These are phyloP conservation scores for Vitis rotundifolia DNA, from an alignment of 164 flowering plant species.

Conservation along the genomic window DNA sequence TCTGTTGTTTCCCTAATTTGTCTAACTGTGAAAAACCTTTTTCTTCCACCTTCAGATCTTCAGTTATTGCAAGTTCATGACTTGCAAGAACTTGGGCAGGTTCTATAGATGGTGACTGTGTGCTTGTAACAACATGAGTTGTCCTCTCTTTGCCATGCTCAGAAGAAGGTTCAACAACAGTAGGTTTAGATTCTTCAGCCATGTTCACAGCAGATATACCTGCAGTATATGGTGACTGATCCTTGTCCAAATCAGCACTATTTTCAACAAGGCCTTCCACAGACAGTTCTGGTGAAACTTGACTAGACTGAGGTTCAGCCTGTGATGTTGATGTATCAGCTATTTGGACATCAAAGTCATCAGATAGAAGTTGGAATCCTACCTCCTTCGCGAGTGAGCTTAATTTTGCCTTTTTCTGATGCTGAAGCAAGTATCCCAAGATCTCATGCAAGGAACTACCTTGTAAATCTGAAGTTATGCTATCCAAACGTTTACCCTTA, in stretches of 20 bases:
- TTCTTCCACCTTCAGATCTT: slow-evolving; percentile 23
- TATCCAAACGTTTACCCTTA: slow-evolving; percentile 55
- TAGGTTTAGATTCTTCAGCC: slow-evolving; percentile 16
- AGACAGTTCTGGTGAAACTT: slow-evolving; percentile 20
- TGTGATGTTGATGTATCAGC: slow-evolving; percentile 31
- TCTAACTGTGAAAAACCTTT: slow-evolving; percentile 11
- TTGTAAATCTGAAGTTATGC: slow-evolving; percentile 39
- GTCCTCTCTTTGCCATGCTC: slow-evolving; percentile 18
- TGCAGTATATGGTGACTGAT: slow-evolving; percentile 19
- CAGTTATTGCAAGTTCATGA: slow-evolving; percentile 15
- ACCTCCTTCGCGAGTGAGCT: slow-evolving; percentile 72
- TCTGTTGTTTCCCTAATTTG: slow-evolving; percentile 16
- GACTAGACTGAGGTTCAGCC: slow-evolving; percentile 34
- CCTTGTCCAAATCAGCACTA: slow-evolving; percentile 19
- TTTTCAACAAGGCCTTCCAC: slow-evolving; percentile 19
- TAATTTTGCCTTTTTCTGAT: slow-evolving; percentile 54
- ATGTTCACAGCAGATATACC: slow-evolving; percentile 9
- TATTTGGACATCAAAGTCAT: slow-evolving; percentile 64
- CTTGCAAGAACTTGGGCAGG: slow-evolving; percentile 9
- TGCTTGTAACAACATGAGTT: slow-evolving; percentile 11
- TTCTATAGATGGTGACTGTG: slow-evolving; percentile 18
- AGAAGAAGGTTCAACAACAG: slow-evolving; percentile 19
- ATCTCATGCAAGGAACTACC: slow-evolving; percentile 63
- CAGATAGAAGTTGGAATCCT: slow-evolving; percentile 87
- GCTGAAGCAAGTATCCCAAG: slow-evolving; percentile 52